These are phyloP conservation scores for Myrica gale DNA, from an alignment of 306 rosid species.

Conservation along the genomic window DNA sequence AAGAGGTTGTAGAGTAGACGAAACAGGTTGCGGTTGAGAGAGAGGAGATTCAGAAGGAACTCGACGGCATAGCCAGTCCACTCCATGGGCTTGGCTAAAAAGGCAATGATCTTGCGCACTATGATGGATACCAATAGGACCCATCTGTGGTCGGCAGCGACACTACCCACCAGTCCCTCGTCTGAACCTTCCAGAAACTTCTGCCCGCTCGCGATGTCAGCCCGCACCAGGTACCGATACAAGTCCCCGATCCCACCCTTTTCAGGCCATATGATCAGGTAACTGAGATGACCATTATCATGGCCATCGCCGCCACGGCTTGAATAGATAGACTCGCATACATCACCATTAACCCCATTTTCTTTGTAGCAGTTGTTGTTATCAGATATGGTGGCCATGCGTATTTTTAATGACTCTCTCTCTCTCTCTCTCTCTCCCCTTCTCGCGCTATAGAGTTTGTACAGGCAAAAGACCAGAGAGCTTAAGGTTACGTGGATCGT, in stretches of 20 bases:
- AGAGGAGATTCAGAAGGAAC: conserved; percentile 66
- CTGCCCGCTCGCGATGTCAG: conserved; percentile 29
- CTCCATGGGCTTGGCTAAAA: conserved; percentile 57
- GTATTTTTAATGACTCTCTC: neutral
- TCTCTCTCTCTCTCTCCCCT: neutral
- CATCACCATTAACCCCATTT: neutral
- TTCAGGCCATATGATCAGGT: conserved; percentile 59
- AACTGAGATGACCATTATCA: conserved; percentile 27
- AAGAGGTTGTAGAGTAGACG: conserved; percentile 51
- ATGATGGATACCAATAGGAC: conserved; percentile 54
- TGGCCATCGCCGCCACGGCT: neutral
- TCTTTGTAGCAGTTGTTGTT: neutral
- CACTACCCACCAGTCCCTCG: conserved; percentile 22
- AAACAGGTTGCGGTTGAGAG: conserved; percentile 42
- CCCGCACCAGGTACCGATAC: conserved; percentile 31
- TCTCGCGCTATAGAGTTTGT: neutral
- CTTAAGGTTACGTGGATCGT: neutral
- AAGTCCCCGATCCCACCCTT: conserved; percentile 51
- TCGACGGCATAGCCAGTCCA: conserved; percentile 63
- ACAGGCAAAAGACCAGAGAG: neutral
- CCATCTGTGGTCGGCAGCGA: conserved; percentile 46
- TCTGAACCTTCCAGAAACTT: conserved; percentile 48
- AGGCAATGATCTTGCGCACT: conserved; percentile 44
- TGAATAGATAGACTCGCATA: neutral
- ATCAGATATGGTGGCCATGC: neutral